These are phyloP conservation scores for Orbilia oligospora DNA, from an alignment of 2,329 filamentous ascomycete species.

Conservation along the genomic window DNA sequence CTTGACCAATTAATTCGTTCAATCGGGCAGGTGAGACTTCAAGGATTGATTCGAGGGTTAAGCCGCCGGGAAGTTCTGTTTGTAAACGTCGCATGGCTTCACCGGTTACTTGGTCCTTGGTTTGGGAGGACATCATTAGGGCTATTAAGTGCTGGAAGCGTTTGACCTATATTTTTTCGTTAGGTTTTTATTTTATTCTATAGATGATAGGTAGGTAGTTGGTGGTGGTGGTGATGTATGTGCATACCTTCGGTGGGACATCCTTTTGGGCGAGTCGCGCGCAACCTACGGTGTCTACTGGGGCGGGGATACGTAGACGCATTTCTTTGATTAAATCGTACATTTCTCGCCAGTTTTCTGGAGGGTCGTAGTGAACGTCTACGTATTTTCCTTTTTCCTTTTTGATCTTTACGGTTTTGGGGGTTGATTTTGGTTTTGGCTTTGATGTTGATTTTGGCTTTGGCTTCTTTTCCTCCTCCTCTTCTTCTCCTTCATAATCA, in stretches of 20 bases:
- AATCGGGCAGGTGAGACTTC: slow-evolving; percentile 76
- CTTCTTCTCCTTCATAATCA: neutral
- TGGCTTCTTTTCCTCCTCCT: neutral
- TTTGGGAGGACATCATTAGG: slow-evolving; percentile 92
- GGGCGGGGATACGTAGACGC: slow-evolving; percentile 79
- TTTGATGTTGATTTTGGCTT: slow-evolving; percentile 14
- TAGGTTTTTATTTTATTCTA: neutral
- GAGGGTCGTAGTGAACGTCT: slow-evolving; percentile 69
- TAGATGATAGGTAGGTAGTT: neutral
- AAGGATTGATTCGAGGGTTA: slow-evolving; percentile 84
- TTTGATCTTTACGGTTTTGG: slow-evolving; percentile 65
- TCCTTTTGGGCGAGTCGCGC: slow-evolving; percentile 77
- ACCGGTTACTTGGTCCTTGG: slow-evolving; percentile 91
- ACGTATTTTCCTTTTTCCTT: slow-evolving; percentile 67
- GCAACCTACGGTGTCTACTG: slow-evolving; percentile 98
- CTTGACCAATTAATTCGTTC: slow-evolving; percentile 83
- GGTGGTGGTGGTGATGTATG: neutral
- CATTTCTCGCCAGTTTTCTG: slow-evolving; percentile 85
- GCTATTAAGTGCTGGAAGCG: slow-evolving; percentile 89
- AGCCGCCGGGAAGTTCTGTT: slow-evolving; percentile 76
- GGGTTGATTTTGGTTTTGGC: slow-evolving; percentile 25
- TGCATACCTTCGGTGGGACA: slow-evolving; percentile 66
- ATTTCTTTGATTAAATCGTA: slow-evolving; percentile 84
- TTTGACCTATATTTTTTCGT: slow-evolving; percentile 69
- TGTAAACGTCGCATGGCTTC: slow-evolving; percentile 85